phyloP scores from a whole-genome alignment of 768 basidiomycete genomes.

The Tylopilus vinaceipallidus region DNA sequence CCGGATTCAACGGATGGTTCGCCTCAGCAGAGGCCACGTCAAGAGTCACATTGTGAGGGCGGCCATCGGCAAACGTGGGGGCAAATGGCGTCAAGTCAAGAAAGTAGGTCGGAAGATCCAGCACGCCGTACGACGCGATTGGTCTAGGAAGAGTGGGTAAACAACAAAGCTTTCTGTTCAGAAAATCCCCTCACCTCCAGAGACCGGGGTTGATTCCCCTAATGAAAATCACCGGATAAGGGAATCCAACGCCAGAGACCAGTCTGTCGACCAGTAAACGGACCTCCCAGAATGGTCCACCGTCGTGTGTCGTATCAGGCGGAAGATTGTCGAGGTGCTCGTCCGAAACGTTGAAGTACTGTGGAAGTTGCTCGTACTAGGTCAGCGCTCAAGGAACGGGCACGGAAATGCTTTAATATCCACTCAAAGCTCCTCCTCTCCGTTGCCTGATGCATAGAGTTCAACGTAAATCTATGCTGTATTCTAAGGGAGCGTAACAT shows the following conservation, averaged over 20 bases:
- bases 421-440: conserved; percentile 78
- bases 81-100: conserved; percentile 78
- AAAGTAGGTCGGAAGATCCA: conserved; percentile 77
- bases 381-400: neutral
- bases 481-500: conserved; percentile 68
- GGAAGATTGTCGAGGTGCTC: conserved; percentile 58
- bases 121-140: conserved; percentile 72
- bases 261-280: conserved; percentile 55
- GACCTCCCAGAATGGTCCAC: conserved; percentile 64
- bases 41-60: conserved; percentile 68
- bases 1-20: conserved; percentile 63
- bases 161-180: neutral
- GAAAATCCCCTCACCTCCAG: conserved; percentile 55
- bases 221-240: conserved; percentile 65
- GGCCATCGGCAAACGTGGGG: conserved; percentile 62
- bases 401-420: conserved; percentile 5
- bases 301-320: conserved; percentile 39
- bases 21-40: conserved; percentile 71
- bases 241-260: conserved; percentile 57
- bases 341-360: conserved; percentile 72
- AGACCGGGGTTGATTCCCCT: conserved; percentile 68
- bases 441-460: conserved; percentile 67
- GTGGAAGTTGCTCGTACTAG: neutral
- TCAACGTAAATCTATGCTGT: conserved; percentile 67
- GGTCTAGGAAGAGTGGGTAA: conserved; percentile 41